phyloP scores from a whole-genome alignment of 2,329 filamentous ascomycete species.

The Colletotrichum plurivorum region DNA sequence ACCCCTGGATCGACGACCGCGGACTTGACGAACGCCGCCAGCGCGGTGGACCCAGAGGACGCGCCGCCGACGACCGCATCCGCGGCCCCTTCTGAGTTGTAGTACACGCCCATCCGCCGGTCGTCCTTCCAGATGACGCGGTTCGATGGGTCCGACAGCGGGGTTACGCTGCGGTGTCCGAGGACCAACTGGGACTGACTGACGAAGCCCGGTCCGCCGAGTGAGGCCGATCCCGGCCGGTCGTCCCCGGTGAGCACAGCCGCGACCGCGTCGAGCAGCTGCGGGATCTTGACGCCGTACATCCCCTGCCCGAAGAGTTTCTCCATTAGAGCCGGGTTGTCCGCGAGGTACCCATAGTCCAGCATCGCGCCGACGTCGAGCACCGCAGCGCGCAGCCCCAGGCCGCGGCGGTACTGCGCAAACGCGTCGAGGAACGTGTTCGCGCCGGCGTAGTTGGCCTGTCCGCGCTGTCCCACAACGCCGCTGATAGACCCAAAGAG shows the following conservation, averaged over 20 bases:
- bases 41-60: slow-evolving; percentile 45
- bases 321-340: slow-evolving; percentile 37
- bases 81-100: slow-evolving; percentile 24
- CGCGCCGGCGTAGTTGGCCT: slow-evolving; percentile 57
- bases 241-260: not conserved
- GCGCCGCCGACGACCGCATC: too few species aligned
- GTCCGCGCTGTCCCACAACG: slow-evolving; percentile 51
- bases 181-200: slow-evolving; percentile 28
- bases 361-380: slow-evolving; percentile 55
- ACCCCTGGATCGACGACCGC: not conserved
- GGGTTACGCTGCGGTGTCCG: slow-evolving; percentile 22
- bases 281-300: slow-evolving; percentile 36
- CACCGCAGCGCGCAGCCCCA: slow-evolving; percentile 52
- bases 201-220: slow-evolving; percentile 25
- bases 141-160: slow-evolving; percentile 38
- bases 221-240: not conserved
- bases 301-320: slow-evolving; percentile 16
- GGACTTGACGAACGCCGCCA: slow-evolving; percentile 9
- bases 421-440: slow-evolving; percentile 58
- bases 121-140: slow-evolving; percentile 42
- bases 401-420: slow-evolving; percentile 50
- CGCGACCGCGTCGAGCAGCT: slow-evolving; percentile 35
- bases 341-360: slow-evolving; percentile 53
- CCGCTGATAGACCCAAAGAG: slow-evolving; percentile 47
- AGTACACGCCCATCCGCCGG: slow-evolving; percentile 44